These are phyloP conservation scores for Panaeolus papilionaceus DNA, from an alignment of 768 basidiomycete genomes.

Conservation along the genomic window DNA sequence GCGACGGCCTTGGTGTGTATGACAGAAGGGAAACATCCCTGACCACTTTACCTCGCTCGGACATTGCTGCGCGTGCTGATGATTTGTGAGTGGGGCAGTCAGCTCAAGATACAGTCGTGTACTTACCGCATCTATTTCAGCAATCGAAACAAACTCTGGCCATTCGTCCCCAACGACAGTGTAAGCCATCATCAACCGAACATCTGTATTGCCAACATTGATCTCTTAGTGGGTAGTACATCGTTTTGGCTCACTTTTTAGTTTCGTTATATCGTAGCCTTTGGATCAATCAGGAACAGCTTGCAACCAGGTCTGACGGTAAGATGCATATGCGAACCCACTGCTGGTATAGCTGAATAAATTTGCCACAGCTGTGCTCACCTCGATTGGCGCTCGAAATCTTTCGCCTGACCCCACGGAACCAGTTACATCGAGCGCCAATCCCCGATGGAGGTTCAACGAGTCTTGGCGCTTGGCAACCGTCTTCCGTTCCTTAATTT, in stretches of 20 bases:
- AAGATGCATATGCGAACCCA: background rate
- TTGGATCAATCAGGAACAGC: slow-evolving; percentile 6
- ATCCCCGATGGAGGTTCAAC: slow-evolving; percentile 3
- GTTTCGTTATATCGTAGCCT: background rate
- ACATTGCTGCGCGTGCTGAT: background rate
- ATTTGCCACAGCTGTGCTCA: background rate
- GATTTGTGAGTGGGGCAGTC: background rate
- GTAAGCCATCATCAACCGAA: background rate
- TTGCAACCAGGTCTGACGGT: background rate
- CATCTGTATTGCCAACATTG: background rate
- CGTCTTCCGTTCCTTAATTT: slow-evolving; percentile 1
- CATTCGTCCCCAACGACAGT: background rate
- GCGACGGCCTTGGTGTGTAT: background rate
- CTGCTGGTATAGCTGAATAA: background rate
- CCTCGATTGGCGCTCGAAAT: background rate
- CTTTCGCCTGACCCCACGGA: background rate
- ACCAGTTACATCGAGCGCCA: background rate
- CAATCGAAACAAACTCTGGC: background rate
- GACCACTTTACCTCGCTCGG: background rate
- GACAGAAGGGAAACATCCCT: background rate
- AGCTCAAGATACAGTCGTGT: background rate
- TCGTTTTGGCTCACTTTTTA: background rate
- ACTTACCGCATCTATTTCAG: background rate
- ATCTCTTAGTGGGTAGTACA: background rate
- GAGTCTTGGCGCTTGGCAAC: background rate